Base-by-base conservation (phyloP, 2,329 filamentous ascomycete genomes). In the Colletotrichum sp. region DNA sequence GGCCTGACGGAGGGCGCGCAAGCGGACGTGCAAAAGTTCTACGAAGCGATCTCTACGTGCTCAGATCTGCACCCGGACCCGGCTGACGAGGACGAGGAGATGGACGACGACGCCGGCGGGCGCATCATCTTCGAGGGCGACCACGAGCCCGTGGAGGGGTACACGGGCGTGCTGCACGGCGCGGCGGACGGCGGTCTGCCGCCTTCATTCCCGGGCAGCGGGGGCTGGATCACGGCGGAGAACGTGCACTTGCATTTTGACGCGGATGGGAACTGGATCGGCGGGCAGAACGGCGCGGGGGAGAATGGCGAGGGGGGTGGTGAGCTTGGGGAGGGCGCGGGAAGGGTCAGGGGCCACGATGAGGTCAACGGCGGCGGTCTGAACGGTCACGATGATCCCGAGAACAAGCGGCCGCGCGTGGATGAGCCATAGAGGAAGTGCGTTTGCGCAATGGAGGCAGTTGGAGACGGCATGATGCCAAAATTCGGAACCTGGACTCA, bases 201-300 rank as follows among this genome's bases (percentile, higher is more conserved):
- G n/a, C 91, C 91, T 3, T 90, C 92, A 0, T 90, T 94, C 82
- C 93, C 94, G 0, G 93, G 94, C 2, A 94, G 93, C 64, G 90
- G 90, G 0, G 94, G 94, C 0, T 96, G 94, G 94, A 95, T 98
- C 80, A 98, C 96, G 18, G 94, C 94, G 11, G 96, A 98, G 70
- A 98, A 98, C 79, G 92, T 98, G 81, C 88, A 93, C 76, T 90
- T 98, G 77, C 98, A 92, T 80, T 94, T 97, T 82, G 94, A 97
- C 78, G 92, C 90, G 75, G 89, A 95, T 11, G 95, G 95, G 4
- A 95, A 96, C 80, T 96, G 93, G 90, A 93, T 94, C 76, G 90
- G 86, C 1, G 80, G 73, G 38, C 78, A 75, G 8, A 84, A 80
- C 4, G 83, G 80, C 8, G 84, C 80, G 73, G 85, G 77, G 3